Evolutionary conservation across 78 protist species (phyloP), one percentile per base, ranked within the genome.

Genomic region (Fonticula alba): DNA sequence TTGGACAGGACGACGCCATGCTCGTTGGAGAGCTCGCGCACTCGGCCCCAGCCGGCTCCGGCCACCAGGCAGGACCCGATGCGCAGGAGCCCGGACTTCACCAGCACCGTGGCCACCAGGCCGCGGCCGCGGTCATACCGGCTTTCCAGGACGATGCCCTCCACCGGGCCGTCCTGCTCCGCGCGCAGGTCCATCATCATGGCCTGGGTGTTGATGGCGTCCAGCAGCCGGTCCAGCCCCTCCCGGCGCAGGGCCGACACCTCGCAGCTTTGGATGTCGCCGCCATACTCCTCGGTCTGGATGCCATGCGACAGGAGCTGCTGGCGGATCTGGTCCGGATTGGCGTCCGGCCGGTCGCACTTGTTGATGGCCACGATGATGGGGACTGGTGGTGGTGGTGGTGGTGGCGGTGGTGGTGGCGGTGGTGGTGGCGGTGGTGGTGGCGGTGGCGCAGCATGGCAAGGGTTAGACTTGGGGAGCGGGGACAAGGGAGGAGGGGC

Each of bases 301-400:
- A 89, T 37, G 9, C 82, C 86, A 27, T 81, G 36, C 11, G 47
- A 63, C 3, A 73, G 13, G 3, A 88, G 84, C 43, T 77, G 64
- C 11, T 57, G 11, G 52, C 66, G 52, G 3, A 71, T 68, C 9
- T 14, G 3, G 0, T 57, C 53, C 47, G 38, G 10, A 41, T 82
- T 74, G 3, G 63, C 75, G 7, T 40, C 74, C 9, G 53, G 60
- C 73, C 75, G 79, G 61, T 89, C 95, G 7, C 54, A 54, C 82
- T 89, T 89, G 54, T 77, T 87, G 70, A 85, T 49, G n/a, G 88
- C 95, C 1, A 89, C 89, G 19, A 89, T 35, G n/a, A 75, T 22
- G 33, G 88, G 87, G 17, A 47, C 69, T 19, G n/a, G 26, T 4
- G 4, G 56, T 27, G 32, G 6, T n/a, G n/a, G n/a, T n/a, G n/a